Base-by-base conservation (phyloP, 192 early-diverging fungal genomes). In the Backusella luteola region DNA sequence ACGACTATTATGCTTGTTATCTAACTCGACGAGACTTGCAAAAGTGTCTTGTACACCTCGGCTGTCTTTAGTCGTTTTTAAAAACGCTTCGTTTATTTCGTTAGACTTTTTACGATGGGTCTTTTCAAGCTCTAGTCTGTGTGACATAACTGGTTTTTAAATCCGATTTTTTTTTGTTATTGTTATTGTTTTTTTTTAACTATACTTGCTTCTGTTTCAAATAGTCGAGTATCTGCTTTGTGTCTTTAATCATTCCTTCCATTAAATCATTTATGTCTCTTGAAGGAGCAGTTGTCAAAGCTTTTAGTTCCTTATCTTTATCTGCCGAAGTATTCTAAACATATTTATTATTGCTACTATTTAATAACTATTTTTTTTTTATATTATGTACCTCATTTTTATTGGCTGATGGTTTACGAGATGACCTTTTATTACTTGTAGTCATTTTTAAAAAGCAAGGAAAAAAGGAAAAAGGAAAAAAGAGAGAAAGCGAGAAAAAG, bases 181-280 rank as follows among this genome's bases (percentile, higher is more conserved):
- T 49, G 46, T 63, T 39, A 39, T 39, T 39, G 38, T 17, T 44
- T 44, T 44, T 59, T 23, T 63, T 59, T 59, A 14, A 63, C 4
- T 63, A 26, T 29, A 63, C 56, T 63, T 71, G 42, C 70, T 32
- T 71, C 29, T 71, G 70, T 44, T 49, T 71, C 70, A 71, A 42
- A 49, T 71, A 71, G 15, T 71, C 44, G 23, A 71, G 17, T 23
- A 71, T 34, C 29, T 71, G 26, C 6, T 29, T 34, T 32, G 44
- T 49, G n/a, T 71, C 42, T 34, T 34, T 17, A 71, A 71, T 49
- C 41, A 71, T 17, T 8, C 6, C 9, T 49, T 71, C 23, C 23
- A 29, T 26, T 29, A 71, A 19, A 1, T 12, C 17, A 5, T 71
- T 44, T 11, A 71, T 44, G 3, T 71, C 44, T 29, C 19, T 49